A percentile compares a stretch with the other conserved stretches of the same genome.
Conservation (phyloP, 768 basidiomycete species). For the Boletus vermiculosoides region DNA sequence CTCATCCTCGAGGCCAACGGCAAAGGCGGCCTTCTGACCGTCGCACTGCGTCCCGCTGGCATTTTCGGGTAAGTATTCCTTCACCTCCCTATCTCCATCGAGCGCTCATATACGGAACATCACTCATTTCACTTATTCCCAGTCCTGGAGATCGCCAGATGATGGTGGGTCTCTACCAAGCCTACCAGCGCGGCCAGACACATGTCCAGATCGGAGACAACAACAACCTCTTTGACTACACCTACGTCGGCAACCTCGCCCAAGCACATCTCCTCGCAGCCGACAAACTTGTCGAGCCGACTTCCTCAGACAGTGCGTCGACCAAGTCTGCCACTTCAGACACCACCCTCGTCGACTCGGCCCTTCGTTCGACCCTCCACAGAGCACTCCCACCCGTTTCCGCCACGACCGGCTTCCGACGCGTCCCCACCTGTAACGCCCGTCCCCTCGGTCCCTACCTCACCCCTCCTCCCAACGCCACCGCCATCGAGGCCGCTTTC, state of each 20-base stretch:
- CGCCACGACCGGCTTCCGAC: conserved; percentile 59
- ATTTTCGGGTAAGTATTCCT: conserved; percentile 79
- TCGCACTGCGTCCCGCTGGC: conserved; percentile 87
- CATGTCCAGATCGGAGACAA: conserved; percentile 94
- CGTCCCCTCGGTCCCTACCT: conserved; percentile 84
- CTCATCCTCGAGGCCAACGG: conserved; percentile 86
- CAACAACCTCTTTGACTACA: conserved; percentile 92
- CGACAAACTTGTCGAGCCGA: conserved; percentile 67
- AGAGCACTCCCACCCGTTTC: conserved; percentile 60
- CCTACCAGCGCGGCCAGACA: conserved; percentile 78
- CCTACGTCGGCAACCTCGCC: conserved; percentile 94
- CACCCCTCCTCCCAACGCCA: conserved; percentile 55
- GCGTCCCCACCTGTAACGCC: conserved; percentile 75
- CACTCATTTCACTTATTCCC: conserved; percentile 4
- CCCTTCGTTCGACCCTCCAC: conserved; percentile 42
- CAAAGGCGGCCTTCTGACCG: conserved; percentile 78
- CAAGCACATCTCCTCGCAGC: conserved; percentile 92
- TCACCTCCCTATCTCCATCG: neutral
- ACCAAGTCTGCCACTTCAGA: conserved; percentile 23
- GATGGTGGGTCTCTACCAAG: conserved; percentile 75
- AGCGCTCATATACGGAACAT: neutral
- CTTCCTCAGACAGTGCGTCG: conserved; percentile 35
- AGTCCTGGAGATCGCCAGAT: conserved; percentile 92
- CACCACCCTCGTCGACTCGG: conserved; percentile 40
- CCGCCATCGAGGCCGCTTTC: conserved; percentile 57